phyloP scores from a whole-genome alignment of 2,329 filamentous ascomycete species.

The Cladosporium sp. region DNA sequence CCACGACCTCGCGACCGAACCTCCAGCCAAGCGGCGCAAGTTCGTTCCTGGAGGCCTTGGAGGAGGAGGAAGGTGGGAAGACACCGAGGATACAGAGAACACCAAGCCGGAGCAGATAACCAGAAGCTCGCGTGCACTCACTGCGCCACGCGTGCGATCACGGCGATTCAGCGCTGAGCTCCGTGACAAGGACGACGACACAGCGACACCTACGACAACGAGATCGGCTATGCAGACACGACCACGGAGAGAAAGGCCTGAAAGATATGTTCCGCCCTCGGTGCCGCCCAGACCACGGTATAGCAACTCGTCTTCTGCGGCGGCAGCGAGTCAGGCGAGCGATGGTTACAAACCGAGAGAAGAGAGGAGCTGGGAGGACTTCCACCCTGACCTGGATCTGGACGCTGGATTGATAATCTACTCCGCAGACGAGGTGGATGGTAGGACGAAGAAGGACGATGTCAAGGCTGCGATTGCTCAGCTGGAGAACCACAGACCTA shows the following conservation, averaged over 20 bases:
- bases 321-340: constrained; percentile 79
- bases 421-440: constrained; percentile 78
- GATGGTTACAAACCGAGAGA: constrained; percentile 97
- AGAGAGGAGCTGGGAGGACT: constrained; percentile 95
- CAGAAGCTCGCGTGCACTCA: constrained; percentile 32
- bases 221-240: constrained; percentile 23
- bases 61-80: constrained; percentile 68
- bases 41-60: constrained; percentile 85
- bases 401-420: constrained; percentile 73
- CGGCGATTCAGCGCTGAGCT: constrained; percentile 5
- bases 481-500: constrained; percentile 7
- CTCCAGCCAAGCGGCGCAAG: constrained; percentile 41
- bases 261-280: constrained; percentile 33
- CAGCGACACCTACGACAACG: constrained; percentile 8
- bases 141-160: constrained; percentile 29
- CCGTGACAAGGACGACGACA: constrained; percentile 13
- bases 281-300: constrained; percentile 59
- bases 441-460: constrained; percentile 41
- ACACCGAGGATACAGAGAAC: constrained; percentile 55
- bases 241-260: constrained; percentile 25
- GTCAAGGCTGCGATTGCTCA: constrained; percentile 38
- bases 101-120: constrained; percentile 46
- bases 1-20: constrained; percentile 34
- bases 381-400: constrained; percentile 91
- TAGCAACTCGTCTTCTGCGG: constrained; percentile 80